Base-by-base conservation (phyloP, 371 early-diverging fungal species). In the Encephalitozoon intestinalis region DNA sequence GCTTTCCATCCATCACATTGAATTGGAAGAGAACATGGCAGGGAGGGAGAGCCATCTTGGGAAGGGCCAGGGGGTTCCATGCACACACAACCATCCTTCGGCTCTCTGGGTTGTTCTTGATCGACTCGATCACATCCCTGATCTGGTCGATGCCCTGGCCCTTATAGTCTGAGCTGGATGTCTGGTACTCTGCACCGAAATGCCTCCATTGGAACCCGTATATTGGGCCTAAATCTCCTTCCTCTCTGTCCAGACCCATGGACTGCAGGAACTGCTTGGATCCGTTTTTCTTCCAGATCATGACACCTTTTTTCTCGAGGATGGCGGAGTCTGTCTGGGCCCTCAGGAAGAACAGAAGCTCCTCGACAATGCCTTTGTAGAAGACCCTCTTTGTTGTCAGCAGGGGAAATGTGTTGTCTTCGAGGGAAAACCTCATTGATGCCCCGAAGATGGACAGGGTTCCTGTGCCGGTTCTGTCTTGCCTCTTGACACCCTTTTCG, bases 191-290 rank as follows among this genome's bases (percentile, higher is more conserved):
- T 0, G 99, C 97, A 0, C 97, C 97, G 87, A 95, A 98, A 82
- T 97, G 95, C 44, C 99, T 87, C 99, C 99, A 98, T 82, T 98
- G 99, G 84, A 94, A 98, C 6, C 99, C 99, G 79, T 98, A 98
- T 31, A 98, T 92, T 0, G 98, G 98, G 0, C 99, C 99, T 25
- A 98, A 84, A 77, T 97, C 98, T 21, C 95, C 95, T 68, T 90
- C 92, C 69, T 89, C 87, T 76, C 93, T 84, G 0, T 81, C 41
- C 25, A 96, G 85, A 0, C 96, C 96, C 6, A 89, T 78, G 46
- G 87, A 86, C 82, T 94, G 95, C 23, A 98, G 86, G 74, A 88
- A 93, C 80, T 90, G 93, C 26, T 95, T 88, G 0, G 91, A 90
- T 34, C 93, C 93, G 85, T 98, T 97, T 37, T 91, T 92, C 73